Evolutionary conservation across 2,329 filamentous ascomycete species (phyloP), one percentile per base, ranked within the genome.

Genomic region (Aureobasidium mangrovei): DNA sequence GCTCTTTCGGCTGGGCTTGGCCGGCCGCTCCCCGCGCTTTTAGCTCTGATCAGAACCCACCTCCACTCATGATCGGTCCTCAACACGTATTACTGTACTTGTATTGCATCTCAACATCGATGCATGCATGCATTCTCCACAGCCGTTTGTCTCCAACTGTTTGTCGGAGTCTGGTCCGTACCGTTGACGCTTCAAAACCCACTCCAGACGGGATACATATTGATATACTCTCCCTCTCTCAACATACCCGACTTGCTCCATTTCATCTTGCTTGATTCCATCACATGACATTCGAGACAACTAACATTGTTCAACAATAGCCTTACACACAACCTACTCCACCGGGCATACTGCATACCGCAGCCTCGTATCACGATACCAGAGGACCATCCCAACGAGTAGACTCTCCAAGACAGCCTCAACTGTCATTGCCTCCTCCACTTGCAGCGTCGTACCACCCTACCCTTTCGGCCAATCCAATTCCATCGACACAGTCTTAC

Each of bases 11-110:
- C 49, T 35, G 43, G 47, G 36, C 47, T 52, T 52, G 49, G 49
- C 49, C 49, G 49, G 12, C 32, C 24, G 49, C 49, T 43, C 49
- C 49, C 49, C 49, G 49, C 49, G 26, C 40, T 52, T 29, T 35
- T 53, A 53, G 49, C 40, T 44, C 40, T 29, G 40, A 24, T 29
- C 32, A 35, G 18, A 35, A 52, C 40, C 40, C 32, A 36, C 32
- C 27, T 35, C 12, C 38, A 36, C 38, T 41, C 28, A 38, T n/a
- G 33, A 36, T 24, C 33, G 44, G 36, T 18, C 29, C 49, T 53
- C 26, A 29, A 43, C 49, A 53, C 49, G 38, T 27, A 43, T 36
- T 53, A 31, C 44, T 44, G 49, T 53, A 44, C 40, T 44, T 53
- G 49, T 53, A 53, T 40, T 31, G n/a, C 33, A 29, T 44, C 49